These are phyloP conservation scores for Colletotrichum cuscutae DNA, from an alignment of 2,329 filamentous ascomycete species.

Conservation along the genomic window DNA sequence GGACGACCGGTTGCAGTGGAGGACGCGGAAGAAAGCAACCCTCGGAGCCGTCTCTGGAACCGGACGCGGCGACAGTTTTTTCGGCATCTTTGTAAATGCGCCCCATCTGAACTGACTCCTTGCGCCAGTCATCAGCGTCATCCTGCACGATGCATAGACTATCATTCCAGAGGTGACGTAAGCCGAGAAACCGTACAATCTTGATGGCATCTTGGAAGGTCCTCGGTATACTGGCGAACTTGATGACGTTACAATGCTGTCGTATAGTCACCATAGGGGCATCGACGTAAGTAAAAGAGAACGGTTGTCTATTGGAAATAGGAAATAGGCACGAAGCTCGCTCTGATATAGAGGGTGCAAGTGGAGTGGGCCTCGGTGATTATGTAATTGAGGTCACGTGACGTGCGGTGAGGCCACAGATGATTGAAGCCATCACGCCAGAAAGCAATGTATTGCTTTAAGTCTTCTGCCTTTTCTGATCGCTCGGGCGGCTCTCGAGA, in stretches of 20 bases:
- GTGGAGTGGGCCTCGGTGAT: too few relatives aligned
- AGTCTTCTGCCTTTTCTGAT: too few relatives aligned
- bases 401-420: too few relatives aligned
- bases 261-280: too few relatives aligned
- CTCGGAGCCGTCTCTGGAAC: not conserved
- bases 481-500: too few relatives aligned
- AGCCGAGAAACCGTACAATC: not conserved
- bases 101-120: constrained; percentile 10
- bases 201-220: constrained; percentile 19
- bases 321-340: too few relatives aligned
- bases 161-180: constrained; percentile 17
- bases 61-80: not conserved
- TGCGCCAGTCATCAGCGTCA: constrained; percentile 8
- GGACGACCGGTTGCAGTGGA: not conserved
- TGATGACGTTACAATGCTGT: not conserved
- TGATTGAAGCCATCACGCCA: too few relatives aligned
- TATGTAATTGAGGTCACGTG: too few relatives aligned
- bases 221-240: not conserved
- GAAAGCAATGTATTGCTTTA: too few relatives aligned
- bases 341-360: too few relatives aligned
- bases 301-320: too few relatives aligned
- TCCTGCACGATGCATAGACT: constrained; percentile 21
- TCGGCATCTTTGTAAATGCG: not conserved
- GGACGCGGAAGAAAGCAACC: not conserved
- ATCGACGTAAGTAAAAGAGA: too few relatives aligned